Evolutionary conservation across 2,329 filamentous ascomycete genomes (phyloP).

Genomic region (Alternaria conjuncta): DNA sequence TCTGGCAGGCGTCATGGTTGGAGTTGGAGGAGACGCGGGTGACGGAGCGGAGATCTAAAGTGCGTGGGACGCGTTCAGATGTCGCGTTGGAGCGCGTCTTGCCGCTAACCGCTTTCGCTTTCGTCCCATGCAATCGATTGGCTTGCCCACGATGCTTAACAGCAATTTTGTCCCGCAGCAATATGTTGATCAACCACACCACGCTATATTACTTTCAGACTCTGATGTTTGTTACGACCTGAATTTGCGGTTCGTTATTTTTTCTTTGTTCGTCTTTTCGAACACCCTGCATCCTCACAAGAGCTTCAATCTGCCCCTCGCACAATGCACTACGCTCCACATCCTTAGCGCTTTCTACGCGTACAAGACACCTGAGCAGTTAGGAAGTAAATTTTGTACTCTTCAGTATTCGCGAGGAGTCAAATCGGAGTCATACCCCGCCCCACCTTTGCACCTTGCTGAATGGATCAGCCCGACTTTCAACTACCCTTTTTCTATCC

Average conservation of each 20-base stretch:
- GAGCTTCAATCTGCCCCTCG: neutral
- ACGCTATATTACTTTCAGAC: neutral
- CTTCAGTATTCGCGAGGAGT: neutral
- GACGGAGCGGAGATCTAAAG: slow-evolving; percentile 1
- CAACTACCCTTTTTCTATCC: neutral
- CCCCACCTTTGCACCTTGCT: neutral
- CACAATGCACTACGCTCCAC: neutral
- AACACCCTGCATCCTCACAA: neutral
- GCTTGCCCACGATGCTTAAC: neutral
- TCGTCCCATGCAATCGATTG: neutral
- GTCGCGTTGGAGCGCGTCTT: slow-evolving; percentile 21
- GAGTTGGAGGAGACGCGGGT: neutral
- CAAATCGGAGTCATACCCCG: neutral
- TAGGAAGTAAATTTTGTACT: neutral
- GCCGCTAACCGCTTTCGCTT: slow-evolving; percentile 17
- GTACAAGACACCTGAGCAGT: neutral
- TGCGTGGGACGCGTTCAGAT: slow-evolving; percentile 13
- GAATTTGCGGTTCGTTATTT: neutral
- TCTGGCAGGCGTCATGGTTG: neutral
- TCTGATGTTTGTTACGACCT: neutral
- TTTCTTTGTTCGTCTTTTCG: neutral
- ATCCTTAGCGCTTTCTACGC: neutral
- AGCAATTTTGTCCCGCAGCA: neutral
- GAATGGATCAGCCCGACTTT: neutral
- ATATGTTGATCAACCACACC: neutral